These are phyloP conservation scores for Fusarium dlaminii DNA, from an alignment of 2,329 filamentous ascomycete species.

Conservation along the genomic window DNA sequence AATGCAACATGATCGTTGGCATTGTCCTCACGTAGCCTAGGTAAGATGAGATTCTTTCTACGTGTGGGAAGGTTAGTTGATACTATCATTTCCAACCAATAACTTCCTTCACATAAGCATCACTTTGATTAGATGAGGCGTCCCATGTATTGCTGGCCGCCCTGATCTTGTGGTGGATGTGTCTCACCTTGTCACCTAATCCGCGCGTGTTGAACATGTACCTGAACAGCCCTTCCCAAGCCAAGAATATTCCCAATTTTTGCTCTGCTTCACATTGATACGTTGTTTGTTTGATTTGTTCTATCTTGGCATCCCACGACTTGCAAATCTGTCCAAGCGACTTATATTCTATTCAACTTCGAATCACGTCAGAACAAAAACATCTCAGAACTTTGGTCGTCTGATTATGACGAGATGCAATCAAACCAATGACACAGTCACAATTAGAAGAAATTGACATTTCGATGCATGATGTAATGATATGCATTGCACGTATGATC, in stretches of 20 bases:
- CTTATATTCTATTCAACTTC: background rate
- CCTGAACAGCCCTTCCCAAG: background rate
- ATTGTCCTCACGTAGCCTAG: background rate
- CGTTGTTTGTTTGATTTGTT: background rate
- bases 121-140: background rate
- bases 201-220: background rate
- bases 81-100: background rate
- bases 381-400: background rate
- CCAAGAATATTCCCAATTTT: background rate
- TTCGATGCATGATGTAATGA: constrained; percentile 20
- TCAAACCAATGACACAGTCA: background rate
- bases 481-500: background rate
- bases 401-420: constrained; percentile 18
- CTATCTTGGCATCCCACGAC: background rate
- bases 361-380: background rate
- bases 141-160: background rate
- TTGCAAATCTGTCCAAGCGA: background rate
- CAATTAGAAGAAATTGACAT: background rate
- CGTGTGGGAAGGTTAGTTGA: background rate
- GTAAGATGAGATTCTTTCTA: background rate
- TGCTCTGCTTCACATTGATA: background rate
- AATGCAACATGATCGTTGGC: background rate
- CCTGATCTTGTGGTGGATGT: background rate
- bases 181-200: background rate
- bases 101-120: background rate